Evolutionary conservation across 176 grass and related monocot species (phyloP), one percentile per base, ranked within the genome.

Genomic region (Musa troglodytarum): DNA sequence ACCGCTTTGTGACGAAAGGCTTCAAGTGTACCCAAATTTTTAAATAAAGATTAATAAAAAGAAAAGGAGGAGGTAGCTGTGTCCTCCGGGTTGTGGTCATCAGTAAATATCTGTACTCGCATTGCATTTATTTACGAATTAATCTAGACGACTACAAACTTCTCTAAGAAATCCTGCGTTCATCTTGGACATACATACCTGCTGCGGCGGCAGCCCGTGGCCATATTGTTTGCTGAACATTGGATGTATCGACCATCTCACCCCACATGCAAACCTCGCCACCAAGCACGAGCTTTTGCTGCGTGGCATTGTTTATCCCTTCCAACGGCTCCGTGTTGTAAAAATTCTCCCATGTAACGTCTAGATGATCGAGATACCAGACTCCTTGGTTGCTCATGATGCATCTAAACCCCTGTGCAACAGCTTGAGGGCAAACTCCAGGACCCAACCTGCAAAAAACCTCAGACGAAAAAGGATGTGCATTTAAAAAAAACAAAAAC

Each of bases 241-340:
- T 83, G 26, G 90, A 94, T 0, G 90, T 86, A 84, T 99, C 90
- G 74, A 81, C 88, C 20, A 76, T 91, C 80, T 99, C 95, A 1
- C 80, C 88, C 95, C 95, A 98, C 90, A 98, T 81, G 88, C 95
- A 94, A 89, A 94, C 88, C 61, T 94, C 95, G 58, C 95, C 95
- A 17, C 95, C 90, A 0, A 98, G 88, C 24, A 93, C 90, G 50
- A 98, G 88, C 56, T 98, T 89, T 72, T 98, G 86, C 64, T 89
- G 88, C 53, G 20, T 67, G 12, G 77, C 65, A 62, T 89, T 69
- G 2, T 72, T 78, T 74, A 94, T 94, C 63, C 95, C 95, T 70
- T 82, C 81, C 0, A 98, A 85, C 72, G 95, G 95, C 68, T 98
- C 94, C 0, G 62, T 84, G 10, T 50, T 89, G 61, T 98, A 98